These are phyloP conservation scores for Handroanthus guayacan DNA, from an alignment of 257 asterid species.

Conservation along the genomic window DNA sequence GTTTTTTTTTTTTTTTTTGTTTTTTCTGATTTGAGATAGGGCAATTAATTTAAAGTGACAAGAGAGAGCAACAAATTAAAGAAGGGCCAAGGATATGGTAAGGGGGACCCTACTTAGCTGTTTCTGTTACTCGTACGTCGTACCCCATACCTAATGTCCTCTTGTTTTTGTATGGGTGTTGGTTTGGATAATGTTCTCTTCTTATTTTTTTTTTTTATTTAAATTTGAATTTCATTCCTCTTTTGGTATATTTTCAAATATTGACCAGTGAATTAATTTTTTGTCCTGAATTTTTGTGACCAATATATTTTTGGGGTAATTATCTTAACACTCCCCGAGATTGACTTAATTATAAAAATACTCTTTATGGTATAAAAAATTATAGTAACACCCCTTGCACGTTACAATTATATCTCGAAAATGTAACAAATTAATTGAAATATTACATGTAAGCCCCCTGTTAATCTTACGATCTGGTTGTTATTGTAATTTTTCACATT, in stretches of 20 bases:
- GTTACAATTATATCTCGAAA: no score
- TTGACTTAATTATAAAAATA: no score
- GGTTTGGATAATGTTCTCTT: not conserved
- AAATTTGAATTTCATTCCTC: not conserved
- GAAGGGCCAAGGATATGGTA: not conserved
- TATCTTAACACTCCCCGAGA: no score
- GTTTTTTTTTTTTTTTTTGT: no score
- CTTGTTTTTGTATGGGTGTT: not conserved
- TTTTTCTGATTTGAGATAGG: no score
- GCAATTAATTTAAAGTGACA: not conserved
- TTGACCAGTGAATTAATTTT: not conserved
- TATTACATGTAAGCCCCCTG: no score
- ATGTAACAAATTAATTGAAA: no score
- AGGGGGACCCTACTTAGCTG: not conserved
- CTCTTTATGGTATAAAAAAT: no score
- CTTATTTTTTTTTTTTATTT: not conserved
- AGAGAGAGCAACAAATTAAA: not conserved
- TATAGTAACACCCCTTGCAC: no score
- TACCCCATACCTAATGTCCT: not conserved
- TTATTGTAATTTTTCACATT: no score
- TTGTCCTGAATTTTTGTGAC: not conserved
- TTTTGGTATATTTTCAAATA: no score
- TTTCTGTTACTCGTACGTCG: not conserved
- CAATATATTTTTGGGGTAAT: not conserved
- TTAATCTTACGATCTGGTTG: no score